These are phyloP conservation scores for Phytophthora vignae DNA, from an alignment of 352 stramenopile species.

Conservation along the genomic window DNA sequence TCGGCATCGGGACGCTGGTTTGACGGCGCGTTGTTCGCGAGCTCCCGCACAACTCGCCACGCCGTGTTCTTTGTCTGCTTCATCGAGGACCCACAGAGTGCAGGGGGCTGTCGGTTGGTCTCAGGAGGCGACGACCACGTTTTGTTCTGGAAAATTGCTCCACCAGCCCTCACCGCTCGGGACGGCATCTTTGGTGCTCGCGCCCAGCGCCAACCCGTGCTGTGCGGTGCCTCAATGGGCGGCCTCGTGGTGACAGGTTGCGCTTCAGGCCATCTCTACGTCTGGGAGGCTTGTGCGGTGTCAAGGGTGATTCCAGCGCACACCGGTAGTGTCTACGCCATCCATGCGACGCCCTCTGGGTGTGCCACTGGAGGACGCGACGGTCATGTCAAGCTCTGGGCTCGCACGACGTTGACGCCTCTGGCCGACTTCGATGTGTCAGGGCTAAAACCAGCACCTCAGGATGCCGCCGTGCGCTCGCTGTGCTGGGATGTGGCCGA, in stretches of 20 bases:
- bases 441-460: slow-evolving; percentile 56
- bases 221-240: slow-evolving; percentile 70
- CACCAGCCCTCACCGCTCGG: slow-evolving; percentile 56
- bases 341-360: slow-evolving; percentile 62
- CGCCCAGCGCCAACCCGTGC: slow-evolving; percentile 59
- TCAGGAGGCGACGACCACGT: slow-evolving; percentile 76
- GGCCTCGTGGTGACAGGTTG: slow-evolving; percentile 63
- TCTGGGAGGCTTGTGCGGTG: slow-evolving; percentile 74
- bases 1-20: slow-evolving; percentile 70
- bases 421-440: slow-evolving; percentile 73
- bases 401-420: slow-evolving; percentile 44
- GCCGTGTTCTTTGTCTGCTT: slow-evolving; percentile 72
- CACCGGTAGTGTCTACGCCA: slow-evolving; percentile 68
- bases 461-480: slow-evolving; percentile 55
- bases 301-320: slow-evolving; percentile 69
- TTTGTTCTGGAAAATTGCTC: slow-evolving; percentile 73
- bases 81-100: slow-evolving; percentile 61
- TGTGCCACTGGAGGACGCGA: slow-evolving; percentile 71
- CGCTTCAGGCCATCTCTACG: slow-evolving; percentile 72
- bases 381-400: slow-evolving; percentile 81
- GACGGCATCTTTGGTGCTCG: slow-evolving; percentile 73
- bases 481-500: slow-evolving; percentile 77
- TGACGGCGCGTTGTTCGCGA: slow-evolving; percentile 65
- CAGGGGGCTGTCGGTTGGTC: slow-evolving; percentile 57
- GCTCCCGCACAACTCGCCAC: slow-evolving; percentile 54